Percentiles rank a stretch among this genome's conserved stretches.
Conservation (phyloP, 495 filamentous ascomycete genomes). For the Hapsidospora chrysogenum region DNA sequence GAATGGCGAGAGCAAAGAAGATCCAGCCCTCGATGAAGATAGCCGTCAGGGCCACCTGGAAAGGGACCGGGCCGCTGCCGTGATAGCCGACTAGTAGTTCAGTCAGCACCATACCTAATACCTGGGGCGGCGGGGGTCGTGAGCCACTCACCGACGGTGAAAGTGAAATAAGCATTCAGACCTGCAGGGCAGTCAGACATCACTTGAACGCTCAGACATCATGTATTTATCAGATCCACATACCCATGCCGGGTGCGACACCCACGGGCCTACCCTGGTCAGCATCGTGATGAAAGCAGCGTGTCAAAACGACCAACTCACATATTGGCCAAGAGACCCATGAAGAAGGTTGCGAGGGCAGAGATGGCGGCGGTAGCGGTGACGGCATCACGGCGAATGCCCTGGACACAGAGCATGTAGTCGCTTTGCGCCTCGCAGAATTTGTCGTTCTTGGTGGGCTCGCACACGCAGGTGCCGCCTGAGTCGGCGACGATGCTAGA, state of each 20-base stretch:
- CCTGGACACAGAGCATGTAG: constrained; percentile 46
- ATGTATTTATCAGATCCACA: not conserved
- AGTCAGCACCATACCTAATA: not conserved
- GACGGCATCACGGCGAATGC: constrained; percentile 57
- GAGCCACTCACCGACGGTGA: constrained; percentile 33
- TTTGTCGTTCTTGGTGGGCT: constrained; percentile 22
- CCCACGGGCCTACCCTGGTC: constrained; percentile 43
- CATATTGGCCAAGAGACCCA: constrained; percentile 55
- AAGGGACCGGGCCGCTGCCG: constrained; percentile 49
- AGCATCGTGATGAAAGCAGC: too few species aligned
- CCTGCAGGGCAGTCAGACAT: not conserved
- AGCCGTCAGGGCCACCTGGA: constrained; percentile 54
- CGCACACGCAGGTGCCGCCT: constrained; percentile 56
- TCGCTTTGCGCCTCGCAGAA: constrained; percentile 36
- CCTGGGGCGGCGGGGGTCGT: not conserved
- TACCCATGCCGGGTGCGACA: constrained; percentile 66
- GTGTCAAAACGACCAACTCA: constrained; percentile 6
- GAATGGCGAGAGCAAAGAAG: constrained; percentile 48
- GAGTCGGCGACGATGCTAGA: constrained; percentile 45
- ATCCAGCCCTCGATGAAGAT: constrained; percentile 73
- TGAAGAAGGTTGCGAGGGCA: constrained; percentile 49
- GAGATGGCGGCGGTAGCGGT: constrained; percentile 70
- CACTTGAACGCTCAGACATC: too few species aligned
- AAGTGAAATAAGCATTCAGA: constrained; percentile 71
- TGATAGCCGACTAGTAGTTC: constrained; percentile 40